These are phyloP conservation scores for Cyclotella baltica DNA, from an alignment of 108 stramenopile genomes.

Conservation along the genomic window DNA sequence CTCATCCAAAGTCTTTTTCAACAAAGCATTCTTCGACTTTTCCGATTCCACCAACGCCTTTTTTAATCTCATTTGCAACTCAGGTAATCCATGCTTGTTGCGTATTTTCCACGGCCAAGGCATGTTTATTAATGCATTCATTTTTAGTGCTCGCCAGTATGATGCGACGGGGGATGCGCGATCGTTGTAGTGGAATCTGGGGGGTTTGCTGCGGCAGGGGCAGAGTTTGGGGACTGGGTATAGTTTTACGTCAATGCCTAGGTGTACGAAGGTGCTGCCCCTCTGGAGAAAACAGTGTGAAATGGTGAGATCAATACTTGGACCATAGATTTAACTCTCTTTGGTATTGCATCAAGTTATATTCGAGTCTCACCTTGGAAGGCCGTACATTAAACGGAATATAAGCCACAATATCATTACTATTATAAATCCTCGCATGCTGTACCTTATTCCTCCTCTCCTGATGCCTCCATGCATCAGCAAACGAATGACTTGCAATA, in stretches of 20 bases:
- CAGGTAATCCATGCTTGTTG: constrained; percentile 50
- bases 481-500: constrained; percentile 59
- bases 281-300: constrained; percentile 13
- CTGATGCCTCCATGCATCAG: constrained; percentile 66
- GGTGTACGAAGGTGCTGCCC: constrained; percentile 58
- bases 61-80: constrained; percentile 54
- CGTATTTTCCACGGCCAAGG: constrained; percentile 58
- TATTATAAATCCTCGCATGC: constrained; percentile 61
- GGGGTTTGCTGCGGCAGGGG: constrained; percentile 28
- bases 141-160: constrained; percentile 51
- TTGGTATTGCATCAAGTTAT: not conserved
- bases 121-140: constrained; percentile 57
- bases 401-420: constrained; percentile 61
- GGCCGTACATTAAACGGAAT: constrained; percentile 51
- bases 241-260: constrained; percentile 64
- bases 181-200: constrained; percentile 39
- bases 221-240: constrained; percentile 29
- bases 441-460: constrained; percentile 61
- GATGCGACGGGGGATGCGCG: constrained; percentile 31
- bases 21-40: constrained; percentile 26
- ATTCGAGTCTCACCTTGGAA: constrained; percentile 16
- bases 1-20: constrained; percentile 56
- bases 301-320: not conserved
- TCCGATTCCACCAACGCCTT: constrained; percentile 38
- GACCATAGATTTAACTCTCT: not conserved